Evolutionary conservation across 345 rosid genomes (phyloP).

Genomic region (Stellera chamaejasme): DNA sequence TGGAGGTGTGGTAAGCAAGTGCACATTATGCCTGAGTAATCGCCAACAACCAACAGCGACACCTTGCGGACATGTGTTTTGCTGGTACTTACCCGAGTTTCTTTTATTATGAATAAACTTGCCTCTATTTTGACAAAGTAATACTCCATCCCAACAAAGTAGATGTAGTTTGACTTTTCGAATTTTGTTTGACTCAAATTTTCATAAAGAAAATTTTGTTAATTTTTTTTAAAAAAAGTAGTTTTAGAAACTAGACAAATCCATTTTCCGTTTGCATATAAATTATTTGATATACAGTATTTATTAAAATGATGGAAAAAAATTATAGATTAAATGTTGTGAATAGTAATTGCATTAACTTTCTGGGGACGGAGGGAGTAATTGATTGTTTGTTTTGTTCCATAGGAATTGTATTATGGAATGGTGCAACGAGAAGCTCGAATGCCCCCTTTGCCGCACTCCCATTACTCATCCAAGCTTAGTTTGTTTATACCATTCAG

Average conservation of each 20-base stretch:
- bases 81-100: constrained; percentile 41
- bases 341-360: too few species aligned
- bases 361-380: too few species aligned
- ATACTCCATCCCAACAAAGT: too few species aligned
- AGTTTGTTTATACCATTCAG: constrained; percentile 81
- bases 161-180: too few species aligned
- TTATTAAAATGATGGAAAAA: too few species aligned
- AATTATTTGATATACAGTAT: too few species aligned
- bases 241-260: too few species aligned
- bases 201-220: too few species aligned
- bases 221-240: too few species aligned
- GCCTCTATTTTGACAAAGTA: neutral
- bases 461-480: constrained; percentile 77
- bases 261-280: too few species aligned
- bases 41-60: constrained; percentile 86
- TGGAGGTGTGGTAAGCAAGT: constrained; percentile 43
- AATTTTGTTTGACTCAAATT: too few species aligned
- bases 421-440: constrained; percentile 98
- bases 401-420: constrained; percentile 94
- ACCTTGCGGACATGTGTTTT: constrained; percentile 89
- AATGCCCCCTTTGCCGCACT: constrained; percentile 92
- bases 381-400: neutral
- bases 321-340: too few species aligned
- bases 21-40: constrained; percentile 83
- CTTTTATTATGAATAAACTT: neutral